These are phyloP conservation scores for Tulasnella sp. DNA, from an alignment of 768 basidiomycete genomes.

Conservation along the genomic window DNA sequence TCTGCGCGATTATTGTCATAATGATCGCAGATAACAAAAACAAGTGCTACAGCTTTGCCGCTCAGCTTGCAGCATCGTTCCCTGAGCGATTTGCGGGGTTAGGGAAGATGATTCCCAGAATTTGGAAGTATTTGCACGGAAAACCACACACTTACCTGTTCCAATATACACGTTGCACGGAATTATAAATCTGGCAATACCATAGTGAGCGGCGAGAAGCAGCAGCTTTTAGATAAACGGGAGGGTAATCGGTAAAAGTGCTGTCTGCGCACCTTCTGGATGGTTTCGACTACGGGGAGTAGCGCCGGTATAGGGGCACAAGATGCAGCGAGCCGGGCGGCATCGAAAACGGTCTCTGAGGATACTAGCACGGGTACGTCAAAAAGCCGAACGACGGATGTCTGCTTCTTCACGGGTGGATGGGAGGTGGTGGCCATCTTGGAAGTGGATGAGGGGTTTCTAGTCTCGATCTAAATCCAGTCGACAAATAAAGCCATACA, in stretches of 20 bases:
- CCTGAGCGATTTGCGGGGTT: not conserved
- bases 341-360: not conserved
- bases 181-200: not conserved
- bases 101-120: not conserved
- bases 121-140: not conserved
- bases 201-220: not conserved
- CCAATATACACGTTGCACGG: not conserved
- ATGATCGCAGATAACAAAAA: not conserved
- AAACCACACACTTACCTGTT: not conserved
- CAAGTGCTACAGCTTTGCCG: not conserved
- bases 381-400: not conserved
- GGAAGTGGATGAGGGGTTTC: too few species aligned
- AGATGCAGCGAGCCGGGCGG: not conserved
- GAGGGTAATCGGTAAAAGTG: not conserved
- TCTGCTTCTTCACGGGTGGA: not conserved
- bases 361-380: not conserved
- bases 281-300: not conserved
- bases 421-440: too few species aligned
- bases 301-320: not conserved
- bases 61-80: not conserved
- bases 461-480: too few species aligned
- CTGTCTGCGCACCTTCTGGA: not conserved
- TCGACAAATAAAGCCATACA: too few species aligned
- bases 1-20: not conserved
- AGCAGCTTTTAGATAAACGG: not conserved